These are phyloP conservation scores for Botrytis aclada DNA, from an alignment of 2,329 filamentous ascomycete genomes.

Conservation along the genomic window DNA sequence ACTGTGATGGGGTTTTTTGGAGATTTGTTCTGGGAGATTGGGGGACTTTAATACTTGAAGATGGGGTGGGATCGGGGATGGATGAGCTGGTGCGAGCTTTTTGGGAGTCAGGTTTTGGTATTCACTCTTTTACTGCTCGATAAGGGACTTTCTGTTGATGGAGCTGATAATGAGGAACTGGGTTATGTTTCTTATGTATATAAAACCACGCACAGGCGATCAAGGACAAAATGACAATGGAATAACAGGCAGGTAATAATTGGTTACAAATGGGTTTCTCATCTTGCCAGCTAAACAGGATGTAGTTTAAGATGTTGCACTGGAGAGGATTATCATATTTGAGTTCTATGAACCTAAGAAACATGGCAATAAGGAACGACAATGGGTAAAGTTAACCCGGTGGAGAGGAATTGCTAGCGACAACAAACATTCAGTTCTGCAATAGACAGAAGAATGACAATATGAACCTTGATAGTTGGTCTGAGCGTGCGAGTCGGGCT, in stretches of 20 bases:
- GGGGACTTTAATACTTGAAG: neutral
- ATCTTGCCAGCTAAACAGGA: neutral
- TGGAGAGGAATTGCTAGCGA: neutral
- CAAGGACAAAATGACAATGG: no score
- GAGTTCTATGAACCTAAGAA: neutral
- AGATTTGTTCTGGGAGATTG: fast-evolving
- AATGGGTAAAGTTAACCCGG: no score
- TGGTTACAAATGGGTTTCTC: neutral
- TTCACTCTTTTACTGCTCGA: neutral
- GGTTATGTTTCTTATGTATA: neutral
- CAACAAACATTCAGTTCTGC: neutral
- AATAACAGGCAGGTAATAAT: fast-evolving
- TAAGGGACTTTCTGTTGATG: fast-evolving
- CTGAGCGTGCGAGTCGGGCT: neutral
- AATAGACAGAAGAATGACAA: neutral
- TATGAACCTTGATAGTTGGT: neutral
- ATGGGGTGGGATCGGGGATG: neutral
- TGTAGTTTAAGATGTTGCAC: neutral
- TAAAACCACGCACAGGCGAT: neutral
- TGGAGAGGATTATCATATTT: neutral
- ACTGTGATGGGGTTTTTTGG: no score
- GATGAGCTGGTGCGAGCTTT: neutral
- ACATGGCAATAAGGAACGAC: no score
- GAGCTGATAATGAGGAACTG: no score
- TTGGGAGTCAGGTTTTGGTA: neutral